phyloP scores from a whole-genome alignment of 2,329 filamentous ascomycete species.

The Venturia pyrina region DNA sequence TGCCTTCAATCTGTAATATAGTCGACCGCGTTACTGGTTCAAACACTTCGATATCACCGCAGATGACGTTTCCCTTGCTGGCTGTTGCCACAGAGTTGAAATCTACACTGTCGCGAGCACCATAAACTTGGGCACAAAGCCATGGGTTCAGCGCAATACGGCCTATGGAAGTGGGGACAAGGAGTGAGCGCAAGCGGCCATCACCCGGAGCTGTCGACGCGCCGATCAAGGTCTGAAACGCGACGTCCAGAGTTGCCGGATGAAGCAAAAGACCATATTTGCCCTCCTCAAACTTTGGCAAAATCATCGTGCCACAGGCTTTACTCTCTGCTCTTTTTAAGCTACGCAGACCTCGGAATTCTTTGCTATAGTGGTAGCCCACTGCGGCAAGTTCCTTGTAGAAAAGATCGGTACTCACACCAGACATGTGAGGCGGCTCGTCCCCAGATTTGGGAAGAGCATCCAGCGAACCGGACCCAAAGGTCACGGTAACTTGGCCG shows the following conservation, averaged over 20 bases:
- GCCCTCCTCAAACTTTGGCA: background rate
- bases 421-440: constrained; percentile 1
- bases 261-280: background rate
- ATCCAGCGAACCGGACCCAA: background rate
- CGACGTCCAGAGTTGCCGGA: constrained; percentile 3
- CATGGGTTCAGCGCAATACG: background rate
- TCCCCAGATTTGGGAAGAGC: background rate
- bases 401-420: background rate
- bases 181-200: background rate
- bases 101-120: background rate
- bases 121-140: constrained; percentile 2
- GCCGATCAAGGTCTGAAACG: background rate
- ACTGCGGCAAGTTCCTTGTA: background rate
- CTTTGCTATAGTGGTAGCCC: background rate
- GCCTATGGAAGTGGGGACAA: background rate
- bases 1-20: background rate
- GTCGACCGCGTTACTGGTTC: background rate
- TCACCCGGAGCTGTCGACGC: background rate
- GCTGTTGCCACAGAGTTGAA: background rate
- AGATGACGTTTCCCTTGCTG: constrained; percentile 1
- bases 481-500: background rate
- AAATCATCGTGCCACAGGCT: background rate
- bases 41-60: background rate
- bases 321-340: background rate
- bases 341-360: background rate